A percentile compares a stretch with the other conserved stretches of the same genome.
These are phyloP conservation scores for Starmerella kuoi DNA, from an alignment of 805 yeast genomes.

Conservation along the genomic window DNA sequence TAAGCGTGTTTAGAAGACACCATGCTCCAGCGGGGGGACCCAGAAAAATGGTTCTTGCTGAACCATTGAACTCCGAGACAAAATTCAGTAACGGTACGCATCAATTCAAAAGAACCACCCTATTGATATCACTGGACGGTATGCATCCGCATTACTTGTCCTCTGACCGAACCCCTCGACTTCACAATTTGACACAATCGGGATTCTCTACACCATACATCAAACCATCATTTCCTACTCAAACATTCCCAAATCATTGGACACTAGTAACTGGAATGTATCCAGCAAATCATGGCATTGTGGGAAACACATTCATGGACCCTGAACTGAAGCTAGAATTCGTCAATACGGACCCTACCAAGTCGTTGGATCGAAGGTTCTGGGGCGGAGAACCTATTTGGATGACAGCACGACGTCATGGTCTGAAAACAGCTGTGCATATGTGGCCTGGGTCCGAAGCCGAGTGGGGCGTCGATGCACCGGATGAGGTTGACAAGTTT, in stretches of 20 bases:
- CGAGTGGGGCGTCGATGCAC: constrained; percentile 38
- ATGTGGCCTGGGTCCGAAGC: constrained; percentile 97
- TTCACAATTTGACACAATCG: constrained; percentile 46
- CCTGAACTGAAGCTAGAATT: constrained; percentile 45
- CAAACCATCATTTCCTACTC: constrained; percentile 78
- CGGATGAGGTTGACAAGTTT: constrained; percentile 48
- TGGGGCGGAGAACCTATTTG: constrained; percentile 93
- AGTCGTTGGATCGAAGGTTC: constrained; percentile 44
- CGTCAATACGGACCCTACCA: constrained; percentile 45
- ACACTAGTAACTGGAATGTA: constrained; percentile 74
- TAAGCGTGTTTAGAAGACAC: neutral
- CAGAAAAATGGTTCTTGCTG: constrained; percentile 2
- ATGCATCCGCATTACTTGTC: constrained; percentile 82
- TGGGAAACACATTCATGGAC: constrained; percentile 71
- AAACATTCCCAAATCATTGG: constrained; percentile 89
- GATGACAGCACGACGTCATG: constrained; percentile 58
- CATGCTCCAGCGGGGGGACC: neutral
- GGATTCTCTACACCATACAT: constrained; percentile 62
- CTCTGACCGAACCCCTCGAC: constrained; percentile 51
- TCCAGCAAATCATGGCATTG: constrained; percentile 77
- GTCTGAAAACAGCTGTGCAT: constrained; percentile 61
- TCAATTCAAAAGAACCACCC: constrained; percentile 63
- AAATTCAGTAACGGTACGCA: constrained; percentile 47
- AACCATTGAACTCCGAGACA: constrained; percentile 9
- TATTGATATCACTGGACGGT: constrained; percentile 73